A percentile compares a stretch with the other conserved stretches of the same genome.
Evolutionary conservation across 163 green algal genomes (phyloP).

Genomic region (Scenedesmus sp.): DNA sequence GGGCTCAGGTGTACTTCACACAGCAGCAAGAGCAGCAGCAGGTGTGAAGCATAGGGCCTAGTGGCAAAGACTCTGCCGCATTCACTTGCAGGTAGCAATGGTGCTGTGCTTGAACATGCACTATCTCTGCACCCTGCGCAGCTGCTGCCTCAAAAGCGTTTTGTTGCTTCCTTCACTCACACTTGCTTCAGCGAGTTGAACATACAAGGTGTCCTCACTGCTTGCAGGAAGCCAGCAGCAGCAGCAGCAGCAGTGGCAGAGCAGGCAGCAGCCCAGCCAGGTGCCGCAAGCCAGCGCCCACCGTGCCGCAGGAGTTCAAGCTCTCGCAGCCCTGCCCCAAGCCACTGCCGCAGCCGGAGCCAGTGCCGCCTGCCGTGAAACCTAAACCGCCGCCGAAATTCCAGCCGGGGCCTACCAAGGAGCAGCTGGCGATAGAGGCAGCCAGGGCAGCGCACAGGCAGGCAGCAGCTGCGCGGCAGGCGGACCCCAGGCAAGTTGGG

Average conservation of each 20-base stretch:
- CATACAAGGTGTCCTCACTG: neutral
- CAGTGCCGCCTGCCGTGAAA: constrained; percentile 57
- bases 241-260: constrained; percentile 27
- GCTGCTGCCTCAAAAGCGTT: neutral
- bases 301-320: constrained; percentile 76
- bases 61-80: too few relatives aligned
- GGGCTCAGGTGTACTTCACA: constrained; percentile 72
- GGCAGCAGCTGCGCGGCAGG: constrained; percentile 56
- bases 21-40: constrained; percentile 41
- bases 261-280: neutral
- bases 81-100: too few relatives aligned
- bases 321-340: constrained; percentile 74
- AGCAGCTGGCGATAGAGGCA: constrained; percentile 73
- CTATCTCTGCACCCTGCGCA: neutral
- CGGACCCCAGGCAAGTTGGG: neutral
- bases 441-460: constrained; percentile 68
- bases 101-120: neutral
- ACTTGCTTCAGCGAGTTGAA: neutral
- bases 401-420: constrained; percentile 66
- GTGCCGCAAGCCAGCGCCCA: constrained; percentile 32
- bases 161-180: neutral
- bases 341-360: constrained; percentile 70
- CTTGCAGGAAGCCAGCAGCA: neutral
- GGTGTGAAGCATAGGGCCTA: neutral
- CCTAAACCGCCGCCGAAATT: constrained; percentile 59